A percentile compares a stretch with the other conserved stretches of the same genome.
Evolutionary conservation across 192 early-diverging fungal species (phyloP).

Genomic region (Linnemannia elongata): DNA sequence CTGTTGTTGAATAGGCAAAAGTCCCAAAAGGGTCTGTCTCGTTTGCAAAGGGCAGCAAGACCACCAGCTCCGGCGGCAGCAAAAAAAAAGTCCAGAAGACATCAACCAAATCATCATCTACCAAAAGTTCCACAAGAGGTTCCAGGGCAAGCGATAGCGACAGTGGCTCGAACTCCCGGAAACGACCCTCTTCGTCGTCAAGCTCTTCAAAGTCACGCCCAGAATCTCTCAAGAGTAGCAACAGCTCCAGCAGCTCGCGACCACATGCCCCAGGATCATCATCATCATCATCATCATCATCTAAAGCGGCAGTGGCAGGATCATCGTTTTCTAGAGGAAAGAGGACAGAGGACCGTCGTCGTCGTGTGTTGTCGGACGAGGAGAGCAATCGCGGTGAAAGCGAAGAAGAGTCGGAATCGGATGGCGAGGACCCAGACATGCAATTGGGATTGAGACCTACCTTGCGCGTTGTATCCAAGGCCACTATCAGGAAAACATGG

Average conservation of each 20-base stretch:
- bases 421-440: slow-evolving; percentile 20
- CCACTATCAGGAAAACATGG: slow-evolving; percentile 27
- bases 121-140: neutral
- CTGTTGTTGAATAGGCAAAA: neutral
- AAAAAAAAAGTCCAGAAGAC: neutral
- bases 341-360: neutral
- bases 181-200: neutral
- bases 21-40: neutral
- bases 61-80: neutral
- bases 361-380: slow-evolving; percentile 33
- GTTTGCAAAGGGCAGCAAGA: neutral
- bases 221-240: neutral
- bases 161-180: neutral
- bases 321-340: neutral
- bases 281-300: neutral
- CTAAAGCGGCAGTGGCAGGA: neutral
- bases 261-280: neutral
- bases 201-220: neutral
- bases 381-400: slow-evolving; percentile 7
- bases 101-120: neutral
- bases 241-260: neutral
- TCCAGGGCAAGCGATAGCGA: neutral
- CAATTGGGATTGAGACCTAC: slow-evolving; percentile 39
- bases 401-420: slow-evolving; percentile 18
- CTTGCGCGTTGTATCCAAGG: slow-evolving; percentile 41